These are phyloP conservation scores for Avena insularis DNA, from an alignment of 176 grass and related monocot species.

Conservation along the genomic window DNA sequence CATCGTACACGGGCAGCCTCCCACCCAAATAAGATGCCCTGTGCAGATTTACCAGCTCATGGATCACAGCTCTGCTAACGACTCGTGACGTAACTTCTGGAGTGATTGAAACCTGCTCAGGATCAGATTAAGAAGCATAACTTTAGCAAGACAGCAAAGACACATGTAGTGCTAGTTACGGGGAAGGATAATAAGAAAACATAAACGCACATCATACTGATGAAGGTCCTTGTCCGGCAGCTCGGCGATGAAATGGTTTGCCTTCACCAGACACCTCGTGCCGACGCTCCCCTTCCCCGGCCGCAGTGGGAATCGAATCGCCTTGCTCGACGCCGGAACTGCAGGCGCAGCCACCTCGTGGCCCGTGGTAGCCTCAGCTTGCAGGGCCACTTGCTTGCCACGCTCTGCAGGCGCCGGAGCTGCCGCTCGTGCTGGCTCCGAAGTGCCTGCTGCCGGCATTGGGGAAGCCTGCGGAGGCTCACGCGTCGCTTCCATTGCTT, in stretches of 20 bases:
- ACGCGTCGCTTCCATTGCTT: conserved; percentile 60
- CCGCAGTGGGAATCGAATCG: conserved; percentile 68
- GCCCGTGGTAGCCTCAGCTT: conserved; percentile 29
- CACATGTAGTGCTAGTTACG: neutral
- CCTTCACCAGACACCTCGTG: conserved; percentile 75
- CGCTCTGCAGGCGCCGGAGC: conserved; percentile 11
- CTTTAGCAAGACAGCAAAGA: neutral
- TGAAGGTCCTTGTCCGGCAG: conserved; percentile 91
- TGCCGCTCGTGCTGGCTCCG: conserved; percentile 27
- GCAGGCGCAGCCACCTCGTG: neutral
- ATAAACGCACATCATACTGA: conserved; percentile 75
- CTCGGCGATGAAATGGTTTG: conserved; percentile 86
- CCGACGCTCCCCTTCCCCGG: conserved; percentile 80
- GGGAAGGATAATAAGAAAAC: neutral
- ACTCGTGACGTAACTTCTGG: conserved; percentile 70
- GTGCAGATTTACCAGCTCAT: conserved; percentile 63
- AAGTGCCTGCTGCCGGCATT: conserved; percentile 51
- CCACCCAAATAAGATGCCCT: conserved; percentile 70
- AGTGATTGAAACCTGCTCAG: conserved; percentile 65
- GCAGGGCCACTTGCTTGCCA: conserved; percentile 36
- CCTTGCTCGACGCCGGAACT: conserved; percentile 63
- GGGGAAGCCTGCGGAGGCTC: conserved; percentile 18
- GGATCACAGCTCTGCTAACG: conserved; percentile 65
- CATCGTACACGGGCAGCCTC: conserved; percentile 86
- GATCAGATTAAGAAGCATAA: neutral